A percentile compares a stretch with the other conserved stretches of the same genome.
Evolutionary conservation across 176 grass and related monocot species (phyloP).

Genomic region (Musa troglodytarum): DNA sequence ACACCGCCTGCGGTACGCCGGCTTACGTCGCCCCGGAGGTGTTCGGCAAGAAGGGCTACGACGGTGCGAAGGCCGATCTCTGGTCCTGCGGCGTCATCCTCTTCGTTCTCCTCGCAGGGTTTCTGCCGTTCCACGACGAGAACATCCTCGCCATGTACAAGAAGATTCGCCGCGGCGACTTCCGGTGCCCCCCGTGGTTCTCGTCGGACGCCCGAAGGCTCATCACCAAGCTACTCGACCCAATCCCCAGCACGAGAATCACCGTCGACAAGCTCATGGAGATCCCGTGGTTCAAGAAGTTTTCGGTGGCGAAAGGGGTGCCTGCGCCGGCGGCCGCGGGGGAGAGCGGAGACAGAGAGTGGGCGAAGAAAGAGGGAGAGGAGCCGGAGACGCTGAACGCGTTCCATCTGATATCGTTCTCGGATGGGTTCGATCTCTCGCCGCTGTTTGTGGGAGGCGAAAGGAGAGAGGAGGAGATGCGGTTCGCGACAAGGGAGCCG

Average conservation of each 20-base stretch:
- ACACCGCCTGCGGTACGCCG: constrained; percentile 24
- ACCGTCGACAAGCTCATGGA: constrained; percentile 7
- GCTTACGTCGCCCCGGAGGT: constrained; percentile 26
- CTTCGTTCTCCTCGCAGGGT: constrained; percentile 15
- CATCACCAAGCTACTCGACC: constrained; percentile 19
- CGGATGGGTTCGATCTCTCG: constrained; percentile 16
- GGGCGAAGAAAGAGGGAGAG: constrained; percentile 11
- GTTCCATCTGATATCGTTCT: constrained; percentile 18
- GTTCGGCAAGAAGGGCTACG: constrained; percentile 22
- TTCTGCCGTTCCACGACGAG: constrained; percentile 20
- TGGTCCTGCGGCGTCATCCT: constrained; percentile 21
- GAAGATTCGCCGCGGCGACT: constrained; percentile 16
- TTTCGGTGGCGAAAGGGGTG: not conserved
- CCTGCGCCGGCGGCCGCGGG: not conserved
- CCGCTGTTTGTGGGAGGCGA: constrained; percentile 3
- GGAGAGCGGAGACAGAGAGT: not conserved
- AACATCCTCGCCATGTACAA: constrained; percentile 18
- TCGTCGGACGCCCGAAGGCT: constrained; percentile 11
- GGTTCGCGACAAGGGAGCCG: constrained; percentile 14
- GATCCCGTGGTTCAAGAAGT: constrained; percentile 17
- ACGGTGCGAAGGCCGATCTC: constrained; percentile 10
- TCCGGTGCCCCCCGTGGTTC: constrained; percentile 21
- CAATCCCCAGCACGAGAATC: constrained; percentile 13
- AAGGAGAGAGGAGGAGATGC: constrained; percentile 4
- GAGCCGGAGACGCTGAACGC: constrained; percentile 16